A percentile compares a stretch with the other conserved stretches of the same genome.
These are phyloP conservation scores for Exophiala viscosa DNA, from an alignment of 2,329 filamentous ascomycete genomes.

Conservation along the genomic window DNA sequence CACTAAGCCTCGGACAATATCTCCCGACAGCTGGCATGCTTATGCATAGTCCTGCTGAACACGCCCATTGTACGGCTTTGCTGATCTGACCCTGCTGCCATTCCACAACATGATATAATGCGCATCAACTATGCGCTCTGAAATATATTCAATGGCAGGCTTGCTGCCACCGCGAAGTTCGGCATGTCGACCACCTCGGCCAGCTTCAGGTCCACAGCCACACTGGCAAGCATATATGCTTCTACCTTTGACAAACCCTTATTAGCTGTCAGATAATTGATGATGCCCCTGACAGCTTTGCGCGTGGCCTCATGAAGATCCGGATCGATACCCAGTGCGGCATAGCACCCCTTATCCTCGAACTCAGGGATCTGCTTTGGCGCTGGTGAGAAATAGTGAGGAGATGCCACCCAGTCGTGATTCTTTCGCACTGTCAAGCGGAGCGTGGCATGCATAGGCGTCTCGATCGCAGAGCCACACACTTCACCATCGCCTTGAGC, in stretches of 20 bases:
- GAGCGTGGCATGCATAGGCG: conserved; percentile 48
- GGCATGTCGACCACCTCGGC: conserved; percentile 52
- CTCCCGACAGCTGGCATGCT: too few relatives aligned
- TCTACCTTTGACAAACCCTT: conserved; percentile 47
- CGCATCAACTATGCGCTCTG: background rate
- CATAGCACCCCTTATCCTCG: conserved; percentile 43
- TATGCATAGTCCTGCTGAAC: too few relatives aligned
- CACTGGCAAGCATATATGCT: conserved; percentile 52
- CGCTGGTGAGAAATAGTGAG: conserved; percentile 46
- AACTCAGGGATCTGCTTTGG: conserved; percentile 17
- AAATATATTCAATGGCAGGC: conserved; percentile 50
- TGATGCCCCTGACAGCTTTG: conserved; percentile 47
- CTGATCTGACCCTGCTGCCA: too few relatives aligned
- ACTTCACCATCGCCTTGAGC: conserved; percentile 55
- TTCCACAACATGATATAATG: background rate
- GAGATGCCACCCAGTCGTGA: conserved; percentile 45
- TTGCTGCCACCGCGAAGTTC: conserved; percentile 51
- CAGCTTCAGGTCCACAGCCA: conserved; percentile 51
- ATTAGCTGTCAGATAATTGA: conserved; percentile 48
- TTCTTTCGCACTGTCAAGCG: conserved; percentile 49
- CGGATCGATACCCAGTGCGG: conserved; percentile 46
- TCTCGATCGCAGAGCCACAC: conserved; percentile 56
- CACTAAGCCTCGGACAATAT: too few relatives aligned
- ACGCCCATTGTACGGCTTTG: too few relatives aligned
- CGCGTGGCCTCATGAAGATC: conserved; percentile 49